Evolutionary conservation across 805 yeast genomes (phyloP).

Genomic region (Candida germanica): DNA sequence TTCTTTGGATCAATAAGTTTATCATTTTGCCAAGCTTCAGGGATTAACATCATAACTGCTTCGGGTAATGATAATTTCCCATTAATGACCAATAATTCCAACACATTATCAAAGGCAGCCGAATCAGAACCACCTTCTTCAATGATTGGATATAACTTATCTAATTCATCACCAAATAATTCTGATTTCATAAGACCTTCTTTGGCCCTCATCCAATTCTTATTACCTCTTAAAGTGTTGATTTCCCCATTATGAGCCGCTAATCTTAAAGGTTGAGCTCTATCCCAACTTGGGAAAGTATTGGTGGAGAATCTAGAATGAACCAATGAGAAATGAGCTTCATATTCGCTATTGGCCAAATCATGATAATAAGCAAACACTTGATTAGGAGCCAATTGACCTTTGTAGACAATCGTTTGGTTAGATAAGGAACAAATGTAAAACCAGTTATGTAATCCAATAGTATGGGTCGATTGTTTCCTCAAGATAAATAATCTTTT

Average conservation of each 20-base stretch:
- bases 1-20: conserved; percentile 82
- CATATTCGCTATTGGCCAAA: conserved; percentile 84
- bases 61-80: conserved; percentile 92
- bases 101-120: conserved; percentile 94
- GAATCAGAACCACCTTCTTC: conserved; percentile 99
- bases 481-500: conserved; percentile 81
- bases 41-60: conserved; percentile 94
- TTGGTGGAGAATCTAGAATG: conserved; percentile 97
- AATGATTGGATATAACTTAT: conserved; percentile 87
- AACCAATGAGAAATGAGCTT: conserved; percentile 92
- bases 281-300: conserved; percentile 99
- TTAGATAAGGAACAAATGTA: conserved; percentile 90
- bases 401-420: conserved; percentile 92
- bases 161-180: conserved; percentile 87
- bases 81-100: conserved; percentile 86
- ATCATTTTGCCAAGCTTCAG: conserved; percentile 97
- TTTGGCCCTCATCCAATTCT: conserved; percentile 98
- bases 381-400: conserved; percentile 95
- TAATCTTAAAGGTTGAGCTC: conserved; percentile 97
- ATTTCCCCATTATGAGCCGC: conserved; percentile 99
- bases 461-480: conserved; percentile 85
- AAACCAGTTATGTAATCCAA: conserved; percentile 96
- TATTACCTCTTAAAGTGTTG: conserved; percentile 94
- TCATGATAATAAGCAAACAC: conserved; percentile 95
- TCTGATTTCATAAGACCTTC: conserved; percentile 93